A percentile compares a stretch with the other conserved stretches of the same genome.
Conservation (phyloP, 2,329 filamentous ascomycete genomes). For the Phialophora expanda region DNA sequence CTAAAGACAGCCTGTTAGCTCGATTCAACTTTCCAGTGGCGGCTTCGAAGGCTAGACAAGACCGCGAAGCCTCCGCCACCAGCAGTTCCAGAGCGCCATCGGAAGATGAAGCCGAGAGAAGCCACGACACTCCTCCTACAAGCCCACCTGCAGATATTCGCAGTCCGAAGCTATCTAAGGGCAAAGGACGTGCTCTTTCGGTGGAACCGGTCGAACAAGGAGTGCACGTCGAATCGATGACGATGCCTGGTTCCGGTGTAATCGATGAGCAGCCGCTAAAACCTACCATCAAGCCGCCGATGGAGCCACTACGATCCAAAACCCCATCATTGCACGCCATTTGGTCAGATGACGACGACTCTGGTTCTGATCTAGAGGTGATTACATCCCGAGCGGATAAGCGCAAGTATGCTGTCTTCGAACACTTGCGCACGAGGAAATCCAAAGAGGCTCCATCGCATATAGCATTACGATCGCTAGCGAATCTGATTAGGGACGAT, state of each 20-base stretch:
- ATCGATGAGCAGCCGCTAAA: conserved; percentile 7
- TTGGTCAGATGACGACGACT: conserved; percentile 36
- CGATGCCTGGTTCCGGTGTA: not conserved
- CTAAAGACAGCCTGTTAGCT: conserved; percentile 80
- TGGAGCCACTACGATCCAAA: conserved; percentile 12
- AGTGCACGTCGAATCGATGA: not conserved
- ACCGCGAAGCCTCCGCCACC: conserved; percentile 46
- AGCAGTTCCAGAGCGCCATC: conserved; percentile 59
- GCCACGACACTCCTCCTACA: conserved; percentile 71
- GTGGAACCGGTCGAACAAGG: conserved; percentile 28
- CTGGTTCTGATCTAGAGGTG: conserved; percentile 67
- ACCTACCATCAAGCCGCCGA: conserved; percentile 19
- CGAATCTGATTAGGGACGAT: conserved; percentile 68
- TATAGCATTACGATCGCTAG: conserved; percentile 72
- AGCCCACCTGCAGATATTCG: conserved; percentile 56
- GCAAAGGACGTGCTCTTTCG: conserved; percentile 62
- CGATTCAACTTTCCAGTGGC: conserved; percentile 72
- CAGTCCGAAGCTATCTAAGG: conserved; percentile 55
- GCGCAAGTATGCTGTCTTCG: conserved; percentile 66
- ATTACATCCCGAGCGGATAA: conserved; percentile 50
- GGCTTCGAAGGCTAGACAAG: conserved; percentile 27
- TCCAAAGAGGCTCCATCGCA: conserved; percentile 68
- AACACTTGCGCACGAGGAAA: conserved; percentile 68
- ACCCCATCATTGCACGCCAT: not conserved
- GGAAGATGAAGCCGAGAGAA: conserved; percentile 50